Conservation (phyloP, 805 yeast species). For the Sungouiozyma ichnusensis region DNA sequence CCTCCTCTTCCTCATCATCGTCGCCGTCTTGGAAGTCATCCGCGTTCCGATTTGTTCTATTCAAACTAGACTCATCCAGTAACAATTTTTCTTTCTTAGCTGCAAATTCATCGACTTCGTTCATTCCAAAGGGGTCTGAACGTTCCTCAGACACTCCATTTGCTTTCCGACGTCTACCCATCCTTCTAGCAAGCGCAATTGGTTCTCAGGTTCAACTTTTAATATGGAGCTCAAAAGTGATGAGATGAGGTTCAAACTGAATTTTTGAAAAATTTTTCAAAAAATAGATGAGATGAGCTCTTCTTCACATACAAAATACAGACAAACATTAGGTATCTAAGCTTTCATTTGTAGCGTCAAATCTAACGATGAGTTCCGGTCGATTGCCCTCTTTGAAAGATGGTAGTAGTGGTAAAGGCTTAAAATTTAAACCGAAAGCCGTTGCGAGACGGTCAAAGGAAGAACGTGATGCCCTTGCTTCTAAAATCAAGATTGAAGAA, state of each 20-base stretch:
- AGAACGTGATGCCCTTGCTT: constrained; percentile 72
- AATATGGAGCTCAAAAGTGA: constrained; percentile 2
- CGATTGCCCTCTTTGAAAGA: constrained; percentile 27
- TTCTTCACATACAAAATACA: background rate
- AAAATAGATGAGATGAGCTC: constrained; percentile 1
- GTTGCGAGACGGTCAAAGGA: constrained; percentile 78
- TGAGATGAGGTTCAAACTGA: constrained; percentile 15
- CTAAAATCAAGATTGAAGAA: constrained; percentile 33
- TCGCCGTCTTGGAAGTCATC: constrained; percentile 38
- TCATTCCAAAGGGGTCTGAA: constrained; percentile 36
- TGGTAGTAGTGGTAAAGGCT: constrained; percentile 30
- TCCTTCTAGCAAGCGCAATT: background rate
- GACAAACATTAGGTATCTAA: constrained; percentile 1
- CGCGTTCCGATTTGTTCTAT: constrained; percentile 30
- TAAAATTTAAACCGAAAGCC: constrained; percentile 77
- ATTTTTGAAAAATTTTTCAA: constrained; percentile 3
- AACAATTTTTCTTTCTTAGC: constrained; percentile 47
- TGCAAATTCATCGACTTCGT: constrained; percentile 63
- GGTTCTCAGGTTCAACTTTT: background rate
- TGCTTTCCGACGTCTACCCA: background rate
- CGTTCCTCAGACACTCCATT: background rate
- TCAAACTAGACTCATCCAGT: constrained; percentile 46
- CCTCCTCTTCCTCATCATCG: constrained; percentile 42
- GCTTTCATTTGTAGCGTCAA: no score
- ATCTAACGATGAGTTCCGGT: constrained; percentile 13